A percentile compares a stretch with the other conserved stretches of the same genome.
phyloP scores from a whole-genome alignment of 1,284 basidiomycete genomes.

The Xanthoconium separans region DNA sequence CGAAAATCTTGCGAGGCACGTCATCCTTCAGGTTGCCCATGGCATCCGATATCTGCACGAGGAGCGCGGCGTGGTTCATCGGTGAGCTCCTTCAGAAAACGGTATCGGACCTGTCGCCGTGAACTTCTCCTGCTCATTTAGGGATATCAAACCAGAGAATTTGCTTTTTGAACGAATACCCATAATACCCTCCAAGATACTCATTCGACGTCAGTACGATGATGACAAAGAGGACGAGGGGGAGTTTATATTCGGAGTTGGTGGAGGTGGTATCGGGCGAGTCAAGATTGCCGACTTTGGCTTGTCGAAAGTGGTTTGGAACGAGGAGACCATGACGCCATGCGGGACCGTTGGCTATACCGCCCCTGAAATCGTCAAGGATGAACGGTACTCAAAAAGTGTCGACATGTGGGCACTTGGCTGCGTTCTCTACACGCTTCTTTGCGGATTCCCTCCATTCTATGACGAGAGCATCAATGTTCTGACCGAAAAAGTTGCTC shows the following conservation, averaged over 20 bases:
- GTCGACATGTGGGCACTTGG: conserved; percentile 99
- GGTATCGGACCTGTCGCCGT: neutral
- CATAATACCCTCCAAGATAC: conserved; percentile 83
- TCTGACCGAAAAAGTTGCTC: conserved; percentile 96
- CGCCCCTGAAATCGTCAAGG: conserved; percentile 99
- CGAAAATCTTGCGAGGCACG: conserved; percentile 92
- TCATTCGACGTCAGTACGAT: conserved; percentile 85
- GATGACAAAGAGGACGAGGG: conserved; percentile 99
- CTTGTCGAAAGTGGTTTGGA: conserved; percentile 97
- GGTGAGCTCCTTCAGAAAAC: conserved; percentile 33
- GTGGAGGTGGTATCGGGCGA: conserved; percentile 95
- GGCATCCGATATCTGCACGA: conserved; percentile 97
- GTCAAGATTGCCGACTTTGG: conserved; percentile 99
- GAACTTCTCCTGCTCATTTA: conserved; percentile 1
- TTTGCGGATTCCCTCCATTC: conserved; percentile 99
- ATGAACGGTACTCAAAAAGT: conserved; percentile 97
- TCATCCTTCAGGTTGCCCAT: conserved; percentile 95
- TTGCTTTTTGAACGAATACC: conserved; percentile 94
- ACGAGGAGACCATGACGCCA: conserved; percentile 98
- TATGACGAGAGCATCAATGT: conserved; percentile 99
- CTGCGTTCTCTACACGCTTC: conserved; percentile 95
- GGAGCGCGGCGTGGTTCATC: conserved; percentile 96
- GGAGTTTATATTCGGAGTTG: conserved; percentile 87
- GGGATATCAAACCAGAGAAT: conserved; percentile 98
- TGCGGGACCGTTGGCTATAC: conserved; percentile 99